phyloP scores from a whole-genome alignment of 140 eudicot genomes.

The Stevia rebaudiana region DNA sequence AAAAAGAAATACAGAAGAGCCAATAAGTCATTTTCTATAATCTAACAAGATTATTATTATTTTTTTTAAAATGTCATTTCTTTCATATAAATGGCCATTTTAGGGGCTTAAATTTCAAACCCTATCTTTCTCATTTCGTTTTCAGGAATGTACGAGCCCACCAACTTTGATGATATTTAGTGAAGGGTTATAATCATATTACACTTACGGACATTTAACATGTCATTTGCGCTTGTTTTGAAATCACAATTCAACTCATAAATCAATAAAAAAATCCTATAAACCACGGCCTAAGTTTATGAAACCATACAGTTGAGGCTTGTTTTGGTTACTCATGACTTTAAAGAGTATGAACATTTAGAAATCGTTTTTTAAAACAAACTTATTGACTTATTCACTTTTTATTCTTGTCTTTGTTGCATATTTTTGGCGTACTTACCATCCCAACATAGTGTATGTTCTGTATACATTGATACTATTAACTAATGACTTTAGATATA shows the following conservation, averaged over 20 bases:
- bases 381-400: too few species aligned
- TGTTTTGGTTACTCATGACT: too few species aligned
- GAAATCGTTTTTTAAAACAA: too few species aligned
- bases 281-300: too few species aligned
- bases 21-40: not conserved
- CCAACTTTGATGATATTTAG: slow-evolving; percentile 7
- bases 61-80: not conserved
- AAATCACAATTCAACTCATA: not conserved
- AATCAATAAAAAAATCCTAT: too few species aligned
- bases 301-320: too few species aligned
- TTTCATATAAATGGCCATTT: not conserved
- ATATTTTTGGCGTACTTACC: too few species aligned
- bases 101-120: slow-evolving; percentile 13
- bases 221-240: not conserved
- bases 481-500: too few species aligned
- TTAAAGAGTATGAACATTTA: too few species aligned
- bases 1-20: not conserved
- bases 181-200: not conserved
- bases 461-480: too few species aligned
- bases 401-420: too few species aligned
- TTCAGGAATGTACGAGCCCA: slow-evolving; percentile 1
- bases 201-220: not conserved
- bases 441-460: too few species aligned
- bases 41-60: not conserved
- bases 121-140: slow-evolving; percentile 14